Conservation (phyloP, 2,329 filamentous ascomycete species). For the Clonostachys solani region DNA sequence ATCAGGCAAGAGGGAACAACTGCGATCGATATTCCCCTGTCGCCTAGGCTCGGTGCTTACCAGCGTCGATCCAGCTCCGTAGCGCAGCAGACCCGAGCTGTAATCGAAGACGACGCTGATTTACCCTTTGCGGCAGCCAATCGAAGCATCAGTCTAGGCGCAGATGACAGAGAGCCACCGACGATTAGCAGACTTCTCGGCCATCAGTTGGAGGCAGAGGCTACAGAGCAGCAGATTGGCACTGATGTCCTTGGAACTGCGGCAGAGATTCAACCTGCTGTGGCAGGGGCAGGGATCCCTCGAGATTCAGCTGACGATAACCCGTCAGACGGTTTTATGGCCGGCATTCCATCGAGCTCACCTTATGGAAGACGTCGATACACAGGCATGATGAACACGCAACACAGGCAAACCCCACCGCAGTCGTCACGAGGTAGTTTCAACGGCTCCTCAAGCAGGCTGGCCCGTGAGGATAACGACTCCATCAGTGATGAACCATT, state of each 20-base stretch:
- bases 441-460: slow-evolving; percentile 29
- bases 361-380: slow-evolving; percentile 43
- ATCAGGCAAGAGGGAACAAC: slow-evolving; percentile 49
- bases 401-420: slow-evolving; percentile 34
- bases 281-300: slow-evolving; percentile 30
- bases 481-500: slow-evolving; percentile 64
- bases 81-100: slow-evolving; percentile 55
- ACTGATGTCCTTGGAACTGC: slow-evolving; percentile 29
- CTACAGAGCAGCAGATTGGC: slow-evolving; percentile 5
- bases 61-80: slow-evolving; percentile 66
- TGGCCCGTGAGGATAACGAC: slow-evolving; percentile 36
- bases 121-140: slow-evolving; percentile 51
- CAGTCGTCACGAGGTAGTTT: slow-evolving; percentile 42
- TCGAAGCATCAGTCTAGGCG: slow-evolving; percentile 64
- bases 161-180: slow-evolving; percentile 59
- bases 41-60: slow-evolving; percentile 55
- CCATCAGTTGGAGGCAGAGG: slow-evolving; percentile 24
- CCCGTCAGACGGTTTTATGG: slow-evolving; percentile 38
- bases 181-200: slow-evolving; percentile 61
- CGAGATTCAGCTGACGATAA: slow-evolving; percentile 40
- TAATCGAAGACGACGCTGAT: slow-evolving; percentile 55
- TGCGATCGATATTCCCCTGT: slow-evolving; percentile 71
- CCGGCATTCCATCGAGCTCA: slow-evolving; percentile 32
- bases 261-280: slow-evolving; percentile 32
- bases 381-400: slow-evolving; percentile 32